phyloP scores from a whole-genome alignment of 2,329 filamentous ascomycete species.

The Thielaviopsis euricoi region DNA sequence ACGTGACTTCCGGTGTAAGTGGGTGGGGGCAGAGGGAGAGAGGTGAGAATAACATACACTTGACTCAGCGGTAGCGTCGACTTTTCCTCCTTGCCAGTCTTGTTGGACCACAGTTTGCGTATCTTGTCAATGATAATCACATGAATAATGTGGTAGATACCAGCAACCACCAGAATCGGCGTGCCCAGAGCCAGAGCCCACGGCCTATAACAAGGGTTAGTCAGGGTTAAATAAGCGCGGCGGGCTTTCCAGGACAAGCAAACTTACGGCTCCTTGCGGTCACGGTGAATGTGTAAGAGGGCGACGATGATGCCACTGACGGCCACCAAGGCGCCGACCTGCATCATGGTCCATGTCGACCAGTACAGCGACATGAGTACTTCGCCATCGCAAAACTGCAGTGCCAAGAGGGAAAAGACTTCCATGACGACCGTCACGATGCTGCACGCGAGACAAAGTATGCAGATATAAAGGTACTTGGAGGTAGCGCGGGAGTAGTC shows the following conservation, averaged over 20 bases:
- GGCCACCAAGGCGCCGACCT: constrained; percentile 40
- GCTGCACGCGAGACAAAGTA: constrained; percentile 28
- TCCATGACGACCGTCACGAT: constrained; percentile 34
- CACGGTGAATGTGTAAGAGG: constrained; percentile 30
- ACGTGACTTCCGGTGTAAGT: constrained; percentile 12
- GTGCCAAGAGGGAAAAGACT: constrained; percentile 33
- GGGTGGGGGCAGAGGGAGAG: constrained; percentile 6
- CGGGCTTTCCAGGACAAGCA: background rate
- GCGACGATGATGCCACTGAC: constrained; percentile 40
- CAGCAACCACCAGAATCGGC: constrained; percentile 41
- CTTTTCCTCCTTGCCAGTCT: constrained; percentile 15
- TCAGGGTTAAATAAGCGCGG: background rate
- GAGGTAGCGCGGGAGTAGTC: constrained; percentile 22
- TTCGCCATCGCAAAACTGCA: constrained; percentile 44
- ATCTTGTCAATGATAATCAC: constrained; percentile 22
- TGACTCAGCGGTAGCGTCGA: constrained; percentile 25
- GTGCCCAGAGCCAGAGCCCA: constrained; percentile 45
- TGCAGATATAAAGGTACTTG: constrained; percentile 27
- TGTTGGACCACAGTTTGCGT: constrained; percentile 18
- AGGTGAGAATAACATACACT: constrained; percentile 22
- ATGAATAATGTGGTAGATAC: constrained; percentile 32
- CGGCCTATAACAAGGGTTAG: constrained; percentile 19
- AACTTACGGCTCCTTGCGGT: constrained; percentile 35
- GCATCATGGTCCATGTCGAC: constrained; percentile 44
- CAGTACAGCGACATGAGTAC: constrained; percentile 43